These are phyloP conservation scores for Boletus huronensis DNA, from an alignment of 768 basidiomycete genomes.

Conservation along the genomic window DNA sequence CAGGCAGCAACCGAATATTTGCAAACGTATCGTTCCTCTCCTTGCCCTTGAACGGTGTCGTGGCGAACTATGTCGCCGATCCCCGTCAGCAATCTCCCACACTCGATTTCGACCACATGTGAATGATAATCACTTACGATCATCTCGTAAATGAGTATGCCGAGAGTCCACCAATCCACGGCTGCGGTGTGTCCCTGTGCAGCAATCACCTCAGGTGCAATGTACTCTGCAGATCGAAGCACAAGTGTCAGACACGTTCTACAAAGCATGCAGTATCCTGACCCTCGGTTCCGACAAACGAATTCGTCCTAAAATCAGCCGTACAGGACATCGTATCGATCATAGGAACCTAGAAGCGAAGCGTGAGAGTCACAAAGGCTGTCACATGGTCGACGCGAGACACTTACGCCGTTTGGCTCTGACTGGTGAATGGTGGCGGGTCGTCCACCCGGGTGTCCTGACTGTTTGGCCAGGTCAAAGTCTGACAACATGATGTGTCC, in stretches of 20 bases:
- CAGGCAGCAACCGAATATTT: constrained; percentile 86
- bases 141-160: constrained; percentile 99
- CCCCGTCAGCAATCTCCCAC: constrained; percentile 32
- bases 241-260: constrained; percentile 15
- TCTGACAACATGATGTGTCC: constrained; percentile 99
- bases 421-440: constrained; percentile 84
- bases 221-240: constrained; percentile 70
- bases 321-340: constrained; percentile 98
- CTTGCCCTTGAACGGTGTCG: constrained; percentile 97
- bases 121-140: constrained; percentile 64
- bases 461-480: constrained; percentile 98
- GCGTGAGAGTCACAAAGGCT: constrained; percentile 3
- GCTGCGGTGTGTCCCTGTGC: constrained; percentile 96
- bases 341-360: constrained; percentile 65
- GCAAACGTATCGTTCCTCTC: constrained; percentile 94
- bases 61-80: constrained; percentile 70
- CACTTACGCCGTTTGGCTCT: constrained; percentile 81
- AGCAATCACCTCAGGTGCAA: constrained; percentile 97
- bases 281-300: constrained; percentile 99
- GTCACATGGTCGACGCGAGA: constrained; percentile 5
- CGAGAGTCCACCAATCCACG: constrained; percentile 99
- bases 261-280: constrained; percentile 25
- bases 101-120: constrained; percentile 10
- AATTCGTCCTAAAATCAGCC: constrained; percentile 96
- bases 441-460: constrained; percentile 77